Base-by-base conservation (phyloP, 805 yeast species). In the Teunomyces barrocoloradensis region DNA sequence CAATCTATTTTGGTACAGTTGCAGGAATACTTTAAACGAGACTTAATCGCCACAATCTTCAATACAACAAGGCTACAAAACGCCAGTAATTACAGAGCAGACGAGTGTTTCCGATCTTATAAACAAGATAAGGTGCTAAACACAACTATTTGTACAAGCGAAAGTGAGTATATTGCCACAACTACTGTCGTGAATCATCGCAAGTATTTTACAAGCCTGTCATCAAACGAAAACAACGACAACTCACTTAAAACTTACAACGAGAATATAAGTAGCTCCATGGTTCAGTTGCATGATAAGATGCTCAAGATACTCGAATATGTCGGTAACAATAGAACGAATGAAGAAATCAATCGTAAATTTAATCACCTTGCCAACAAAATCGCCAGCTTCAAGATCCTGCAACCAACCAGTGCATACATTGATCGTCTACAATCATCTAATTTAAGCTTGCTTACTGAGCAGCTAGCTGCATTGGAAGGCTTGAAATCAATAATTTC, bases 111-210 rank as follows among this genome's bases (percentile, higher is more conserved):
- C 13, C 17, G 40, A 12, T 20, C 28, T 13, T 37, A 21, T 9
- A 3, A 7, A 9, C 11, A n/a, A 12, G 40, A 27, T 3, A 21
- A n/a, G 4, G 29, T 37, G 18, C 29, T 59, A 1, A 44, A 52
- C 6, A 53, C 61, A 5, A 45, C 52, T 5, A 50, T 69, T 6
- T 50, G 49, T 2, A 56, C 69, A 1, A 63, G 59, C 27, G 69
- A 65, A 28, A 55, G 66, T 3, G 76, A 72, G 44, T 55, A 52
- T 20, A 63, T 65, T 6, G 65, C 74, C 1, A 56, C 71, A 1
- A 55, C 60, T 5, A 68, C 75, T 4, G 53, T 69, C 7, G 54
- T 50, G 12, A 63, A 66, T 36, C 55, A 66, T 46, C 57, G 54
- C 34, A 44, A 58, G n/a, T 68, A 68, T 35, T 53, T 55, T 11